phyloP scores from a whole-genome alignment of 2,329 filamentous ascomycete species.

The Phyllachora maydis region DNA sequence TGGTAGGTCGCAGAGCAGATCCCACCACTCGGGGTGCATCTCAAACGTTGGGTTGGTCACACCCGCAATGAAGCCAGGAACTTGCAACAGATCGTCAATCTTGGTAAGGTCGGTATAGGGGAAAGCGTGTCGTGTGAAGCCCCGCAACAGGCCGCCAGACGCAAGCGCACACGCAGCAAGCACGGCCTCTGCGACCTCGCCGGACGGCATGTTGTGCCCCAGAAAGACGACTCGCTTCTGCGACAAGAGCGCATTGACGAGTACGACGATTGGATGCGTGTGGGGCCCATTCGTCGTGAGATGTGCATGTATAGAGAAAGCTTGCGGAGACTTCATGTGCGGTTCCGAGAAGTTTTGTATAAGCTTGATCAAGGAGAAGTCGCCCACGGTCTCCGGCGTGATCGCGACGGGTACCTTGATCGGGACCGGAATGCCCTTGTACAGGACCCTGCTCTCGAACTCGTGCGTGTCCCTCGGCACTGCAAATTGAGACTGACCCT shows the following conservation, averaged over 20 bases:
- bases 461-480: constrained; percentile 91
- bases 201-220: constrained; percentile 84
- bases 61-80: constrained; percentile 92
- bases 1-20: constrained; percentile 80
- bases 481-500: constrained; percentile 44
- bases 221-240: constrained; percentile 95
- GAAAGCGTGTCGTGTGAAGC: constrained; percentile 91
- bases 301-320: constrained; percentile 75
- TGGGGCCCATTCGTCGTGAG: constrained; percentile 76
- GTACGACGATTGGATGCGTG: constrained; percentile 87
- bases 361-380: constrained; percentile 93
- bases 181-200: constrained; percentile 93
- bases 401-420: constrained; percentile 90
- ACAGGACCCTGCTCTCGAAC: constrained; percentile 86
- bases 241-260: constrained; percentile 84
- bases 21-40: constrained; percentile 94
- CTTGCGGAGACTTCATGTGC: constrained; percentile 64
- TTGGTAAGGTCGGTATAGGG: constrained; percentile 97
- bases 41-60: constrained; percentile 96
- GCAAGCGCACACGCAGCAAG: constrained; percentile 88
- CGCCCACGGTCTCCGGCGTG: constrained; percentile 87
- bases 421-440: constrained; percentile 90
- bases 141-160: constrained; percentile 76
- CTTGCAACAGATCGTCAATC: constrained; percentile 86
- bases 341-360: constrained; percentile 82